A percentile compares a stretch with the other conserved stretches of the same genome.
phyloP scores from a whole-genome alignment of 1,139 yeast species.

The Meyerozyma guilliermondii region DNA sequence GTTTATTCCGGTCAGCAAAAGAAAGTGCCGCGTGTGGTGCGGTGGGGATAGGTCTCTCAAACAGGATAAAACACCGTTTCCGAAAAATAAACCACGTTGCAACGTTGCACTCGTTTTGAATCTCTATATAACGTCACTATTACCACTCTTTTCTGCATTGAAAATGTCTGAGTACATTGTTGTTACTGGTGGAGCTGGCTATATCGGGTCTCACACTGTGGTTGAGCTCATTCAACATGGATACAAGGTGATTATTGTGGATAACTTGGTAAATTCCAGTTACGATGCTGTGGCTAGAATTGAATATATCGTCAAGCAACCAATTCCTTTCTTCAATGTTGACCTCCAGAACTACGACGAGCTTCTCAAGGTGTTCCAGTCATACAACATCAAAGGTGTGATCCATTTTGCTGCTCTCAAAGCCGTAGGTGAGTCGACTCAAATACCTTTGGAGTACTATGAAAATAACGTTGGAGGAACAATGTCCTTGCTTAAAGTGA shows the following conservation, averaged over 20 bases:
- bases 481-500: constrained; percentile 49
- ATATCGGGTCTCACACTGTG: constrained; percentile 80
- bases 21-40: not conserved
- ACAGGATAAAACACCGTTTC: not conserved
- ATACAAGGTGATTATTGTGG: constrained; percentile 66
- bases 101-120: not conserved
- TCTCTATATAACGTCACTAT: not conserved
- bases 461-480: constrained; percentile 70
- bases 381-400: constrained; percentile 53
- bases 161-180: constrained; percentile 36
- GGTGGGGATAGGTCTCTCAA: not conserved
- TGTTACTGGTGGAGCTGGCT: constrained; percentile 87
- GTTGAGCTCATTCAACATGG: constrained; percentile 62
- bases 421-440: constrained; percentile 79
- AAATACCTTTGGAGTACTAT: constrained; percentile 67
- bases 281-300: constrained; percentile 65
- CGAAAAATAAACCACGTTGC: not conserved
- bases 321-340: constrained; percentile 54
- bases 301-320: constrained; percentile 46
- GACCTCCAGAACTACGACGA: constrained; percentile 53
- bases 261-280: constrained; percentile 65
- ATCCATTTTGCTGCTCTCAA: constrained; percentile 85
- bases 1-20: not conserved
- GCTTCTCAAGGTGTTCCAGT: constrained; percentile 43
- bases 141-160: not conserved